These are phyloP conservation scores for barrel medic (Medicago truncatula) DNA, from an alignment of 306 rosid genomes.

Conservation along the genomic window DNA sequence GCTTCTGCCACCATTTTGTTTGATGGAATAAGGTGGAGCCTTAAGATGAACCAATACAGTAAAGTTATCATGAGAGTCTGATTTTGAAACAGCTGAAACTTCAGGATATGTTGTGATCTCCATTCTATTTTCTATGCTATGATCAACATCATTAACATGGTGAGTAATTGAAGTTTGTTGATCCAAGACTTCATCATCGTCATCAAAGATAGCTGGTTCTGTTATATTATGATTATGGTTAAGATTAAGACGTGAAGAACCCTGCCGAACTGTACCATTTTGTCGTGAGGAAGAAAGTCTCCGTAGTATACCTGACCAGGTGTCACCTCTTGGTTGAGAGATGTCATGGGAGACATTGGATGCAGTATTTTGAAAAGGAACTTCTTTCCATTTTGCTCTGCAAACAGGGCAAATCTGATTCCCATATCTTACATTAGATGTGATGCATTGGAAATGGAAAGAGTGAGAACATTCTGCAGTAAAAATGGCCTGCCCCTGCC, in stretches of 20 bases:
- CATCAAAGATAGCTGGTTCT: constrained; percentile 78
- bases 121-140: constrained; percentile 44
- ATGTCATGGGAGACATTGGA: constrained; percentile 55
- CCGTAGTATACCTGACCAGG: constrained; percentile 56
- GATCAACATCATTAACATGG: constrained; percentile 41
- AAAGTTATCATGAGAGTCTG: constrained; percentile 63
- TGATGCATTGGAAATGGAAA: constrained; percentile 92
- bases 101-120: constrained; percentile 79
- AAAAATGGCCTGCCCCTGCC: constrained; percentile 90
- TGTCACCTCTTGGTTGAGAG: constrained; percentile 57
- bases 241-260: constrained; percentile 38
- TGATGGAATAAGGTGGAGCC: constrained; percentile 64
- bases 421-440: constrained; percentile 92
- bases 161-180: constrained; percentile 45
- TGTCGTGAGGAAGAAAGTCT: constrained; percentile 61
- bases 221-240: constrained; percentile 36
- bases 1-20: constrained; percentile 42
- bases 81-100: constrained; percentile 76
- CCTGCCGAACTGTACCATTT: constrained; percentile 45
- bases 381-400: constrained; percentile 94
- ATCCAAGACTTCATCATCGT: constrained; percentile 83
- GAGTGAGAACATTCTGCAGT: constrained; percentile 98
- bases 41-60: constrained; percentile 76
- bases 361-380: constrained; percentile 71
- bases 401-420: constrained; percentile 88